phyloP scores from a whole-genome alignment of 177 flowering plant genomes.

The Vitis hybrid region DNA sequence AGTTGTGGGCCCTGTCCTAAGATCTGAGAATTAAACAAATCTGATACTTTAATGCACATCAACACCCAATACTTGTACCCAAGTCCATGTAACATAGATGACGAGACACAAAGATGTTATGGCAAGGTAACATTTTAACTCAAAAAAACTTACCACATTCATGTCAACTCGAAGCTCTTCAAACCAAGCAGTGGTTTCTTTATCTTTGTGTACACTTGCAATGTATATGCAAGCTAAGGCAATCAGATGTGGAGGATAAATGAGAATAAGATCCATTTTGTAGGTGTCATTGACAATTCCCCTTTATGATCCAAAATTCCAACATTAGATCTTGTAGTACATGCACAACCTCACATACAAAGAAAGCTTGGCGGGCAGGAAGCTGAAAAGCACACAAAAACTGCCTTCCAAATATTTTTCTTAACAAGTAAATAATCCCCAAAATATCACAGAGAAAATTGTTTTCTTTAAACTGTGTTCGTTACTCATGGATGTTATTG shows the following conservation, averaged over 20 bases:
- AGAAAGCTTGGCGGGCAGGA: neutral
- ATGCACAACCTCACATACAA: neutral
- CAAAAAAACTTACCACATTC: conserved; percentile 70
- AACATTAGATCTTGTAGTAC: neutral
- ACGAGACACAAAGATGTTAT: too few species aligned
- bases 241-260: conserved; percentile 85
- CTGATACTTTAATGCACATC: too few species aligned
- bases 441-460: too few species aligned
- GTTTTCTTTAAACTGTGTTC: too few species aligned
- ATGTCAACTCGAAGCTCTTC: conserved; percentile 97
- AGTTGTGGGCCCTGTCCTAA: too few species aligned
- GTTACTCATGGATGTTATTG: too few species aligned
- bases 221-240: conserved; percentile 92
- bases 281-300: conserved; percentile 90
- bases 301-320: conserved; percentile 41
- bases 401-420: too few species aligned
- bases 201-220: conserved; percentile 81
- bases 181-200: conserved; percentile 90
- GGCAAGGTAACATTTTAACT: neutral
- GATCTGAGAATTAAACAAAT: too few species aligned
- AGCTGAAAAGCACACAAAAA: too few species aligned
- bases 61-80: too few species aligned
- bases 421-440: too few species aligned
- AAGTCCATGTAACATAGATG: too few species aligned
- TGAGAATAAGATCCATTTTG: conserved; percentile 89